Evolutionary conservation across 2,329 filamentous ascomycete species (phyloP).

Genomic region (Escovopsis weberi): DNA sequence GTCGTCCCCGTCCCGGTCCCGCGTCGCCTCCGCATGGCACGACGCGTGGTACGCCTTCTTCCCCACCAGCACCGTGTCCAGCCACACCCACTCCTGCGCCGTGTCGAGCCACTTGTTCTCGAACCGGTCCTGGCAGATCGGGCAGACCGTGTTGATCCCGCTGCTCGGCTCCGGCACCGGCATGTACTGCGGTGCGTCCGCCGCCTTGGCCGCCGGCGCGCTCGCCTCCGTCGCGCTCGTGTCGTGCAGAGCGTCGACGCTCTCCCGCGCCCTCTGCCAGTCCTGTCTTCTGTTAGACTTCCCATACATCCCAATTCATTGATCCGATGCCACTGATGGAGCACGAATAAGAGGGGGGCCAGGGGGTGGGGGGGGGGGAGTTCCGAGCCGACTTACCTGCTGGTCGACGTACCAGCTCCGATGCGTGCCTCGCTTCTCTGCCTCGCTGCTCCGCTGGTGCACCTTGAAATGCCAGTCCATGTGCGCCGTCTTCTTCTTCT

Average conservation of each 20-base stretch:
- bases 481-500: constrained; percentile 75
- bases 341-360: background rate
- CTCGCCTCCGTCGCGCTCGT: constrained; percentile 18
- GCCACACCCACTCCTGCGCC: constrained; percentile 93
- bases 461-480: constrained; percentile 98
- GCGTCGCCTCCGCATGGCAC: constrained; percentile 72
- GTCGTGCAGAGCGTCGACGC: constrained; percentile 49
- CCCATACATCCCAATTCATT: constrained; percentile 7
- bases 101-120: constrained; percentile 86
- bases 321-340: constrained; percentile 6
- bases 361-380: background rate
- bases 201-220: constrained; percentile 22
- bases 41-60: constrained; percentile 77
- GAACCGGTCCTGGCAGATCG: constrained; percentile 92
- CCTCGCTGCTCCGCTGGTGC: constrained; percentile 76
- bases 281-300: constrained; percentile 36
- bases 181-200: constrained; percentile 50
- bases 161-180: constrained; percentile 67
- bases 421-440: constrained; percentile 73
- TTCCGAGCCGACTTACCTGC: constrained; percentile 38
- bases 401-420: constrained; percentile 93
- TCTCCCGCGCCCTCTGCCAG: constrained; percentile 78
- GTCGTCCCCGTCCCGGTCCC: constrained; percentile 33
- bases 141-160: constrained; percentile 64
- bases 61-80: constrained; percentile 68